Conservation (phyloP, 129 eudicot species). For the Pittosporum tobira region DNA sequence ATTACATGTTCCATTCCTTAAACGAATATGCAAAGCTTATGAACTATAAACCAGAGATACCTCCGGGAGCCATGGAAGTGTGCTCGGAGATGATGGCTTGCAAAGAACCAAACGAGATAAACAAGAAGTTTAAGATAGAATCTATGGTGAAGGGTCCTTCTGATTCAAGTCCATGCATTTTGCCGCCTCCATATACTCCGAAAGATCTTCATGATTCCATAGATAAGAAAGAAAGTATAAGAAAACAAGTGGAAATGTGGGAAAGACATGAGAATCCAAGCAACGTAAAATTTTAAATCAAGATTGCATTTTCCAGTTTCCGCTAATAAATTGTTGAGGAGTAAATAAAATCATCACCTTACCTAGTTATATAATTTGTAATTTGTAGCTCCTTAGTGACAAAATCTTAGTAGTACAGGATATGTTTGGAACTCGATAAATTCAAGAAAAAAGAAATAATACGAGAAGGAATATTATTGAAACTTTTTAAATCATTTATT, state of each 20-base stretch:
- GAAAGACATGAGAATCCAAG: conserved; percentile 20
- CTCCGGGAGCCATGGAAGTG: conserved; percentile 37
- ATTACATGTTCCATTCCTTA: conserved; percentile 48
- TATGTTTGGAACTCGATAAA: no score
- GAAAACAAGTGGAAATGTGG: conserved; percentile 31
- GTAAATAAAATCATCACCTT: no score
- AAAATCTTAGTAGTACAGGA: no score
- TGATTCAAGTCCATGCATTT: conserved; percentile 27
- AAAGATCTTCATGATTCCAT: conserved; percentile 16
- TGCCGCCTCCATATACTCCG: conserved; percentile 32
- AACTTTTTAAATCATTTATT: no score
- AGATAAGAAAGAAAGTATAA: conserved; percentile 21
- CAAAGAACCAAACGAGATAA: conserved; percentile 15
- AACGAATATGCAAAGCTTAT: conserved; percentile 43
- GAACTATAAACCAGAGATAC: conserved; percentile 35
- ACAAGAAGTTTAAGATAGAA: conserved; percentile 26
- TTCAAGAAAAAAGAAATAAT: no score
- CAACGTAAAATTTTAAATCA: background rate
- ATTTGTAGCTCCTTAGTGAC: no score
- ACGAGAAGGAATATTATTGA: no score
- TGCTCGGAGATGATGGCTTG: conserved; percentile 34
- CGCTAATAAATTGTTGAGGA: no score
- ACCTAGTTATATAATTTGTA: no score
- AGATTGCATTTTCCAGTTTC: no score
- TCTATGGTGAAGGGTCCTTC: conserved; percentile 32